Evolutionary conservation across 2,329 filamentous ascomycete species (phyloP).

Genomic region (Phaeosphaeriaceae sp.): DNA sequence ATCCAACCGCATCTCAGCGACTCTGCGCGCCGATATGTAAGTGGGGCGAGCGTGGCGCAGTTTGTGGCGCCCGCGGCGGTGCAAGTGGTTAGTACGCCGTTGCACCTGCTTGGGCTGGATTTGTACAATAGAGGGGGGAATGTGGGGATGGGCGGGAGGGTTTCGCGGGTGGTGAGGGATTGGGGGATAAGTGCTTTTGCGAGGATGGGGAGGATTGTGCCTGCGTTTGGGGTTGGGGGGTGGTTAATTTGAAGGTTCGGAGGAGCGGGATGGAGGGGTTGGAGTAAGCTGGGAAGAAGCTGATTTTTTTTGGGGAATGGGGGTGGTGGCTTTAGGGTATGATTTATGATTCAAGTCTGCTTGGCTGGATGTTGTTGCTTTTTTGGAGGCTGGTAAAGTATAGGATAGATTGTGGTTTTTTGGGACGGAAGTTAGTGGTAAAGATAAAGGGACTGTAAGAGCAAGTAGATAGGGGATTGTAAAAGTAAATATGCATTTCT

Average conservation of each 20-base stretch:
- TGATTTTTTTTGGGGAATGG: too few relatives aligned
- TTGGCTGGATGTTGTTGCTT: too few relatives aligned
- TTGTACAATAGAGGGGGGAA: constrained; percentile 77
- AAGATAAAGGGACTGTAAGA: too few relatives aligned
- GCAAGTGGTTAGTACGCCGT: constrained; percentile 79
- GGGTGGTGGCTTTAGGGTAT: too few relatives aligned
- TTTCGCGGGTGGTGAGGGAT: constrained; percentile 71
- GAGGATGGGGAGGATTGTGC: constrained; percentile 56
- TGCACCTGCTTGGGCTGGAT: constrained; percentile 85
- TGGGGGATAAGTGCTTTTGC: constrained; percentile 70
- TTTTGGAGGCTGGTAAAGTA: too few relatives aligned
- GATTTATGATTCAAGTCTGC: too few relatives aligned
- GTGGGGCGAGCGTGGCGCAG: constrained; percentile 65
- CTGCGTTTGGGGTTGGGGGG: constrained; percentile 86
- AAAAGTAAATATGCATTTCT: too few relatives aligned
- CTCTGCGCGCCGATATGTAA: constrained; percentile 61
- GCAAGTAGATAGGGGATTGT: too few relatives aligned
- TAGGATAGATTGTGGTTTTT: too few relatives aligned
- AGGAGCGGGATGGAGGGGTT: constrained; percentile 65
- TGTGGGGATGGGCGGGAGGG: constrained; percentile 62
- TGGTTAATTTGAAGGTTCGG: constrained; percentile 79
- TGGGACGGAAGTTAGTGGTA: too few relatives aligned
- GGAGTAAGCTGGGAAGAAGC: too few relatives aligned
- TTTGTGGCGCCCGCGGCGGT: constrained; percentile 80
- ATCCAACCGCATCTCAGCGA: constrained; percentile 56